A percentile compares a stretch with the other conserved stretches of the same genome.
Evolutionary conservation across 768 basidiomycete genomes (phyloP).

Genomic region (Nevesoporus exiguus): DNA sequence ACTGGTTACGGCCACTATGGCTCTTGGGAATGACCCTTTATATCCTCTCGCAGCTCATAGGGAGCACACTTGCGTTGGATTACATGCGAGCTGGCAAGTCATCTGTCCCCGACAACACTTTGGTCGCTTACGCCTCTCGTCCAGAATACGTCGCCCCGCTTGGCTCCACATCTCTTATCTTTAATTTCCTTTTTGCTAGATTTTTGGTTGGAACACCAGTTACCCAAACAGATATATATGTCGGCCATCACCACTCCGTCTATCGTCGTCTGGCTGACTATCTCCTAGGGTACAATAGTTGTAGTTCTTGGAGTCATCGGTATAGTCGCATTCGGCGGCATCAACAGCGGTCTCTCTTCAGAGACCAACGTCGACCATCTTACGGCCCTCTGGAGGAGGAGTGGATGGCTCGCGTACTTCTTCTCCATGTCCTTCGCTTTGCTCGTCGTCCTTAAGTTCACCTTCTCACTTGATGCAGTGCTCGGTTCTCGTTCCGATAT

Average conservation of each 20-base stretch:
- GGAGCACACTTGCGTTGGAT: conserved; percentile 81
- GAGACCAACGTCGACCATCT: conserved; percentile 75
- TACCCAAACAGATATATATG: conserved; percentile 78
- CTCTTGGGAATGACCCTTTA: conserved; percentile 91
- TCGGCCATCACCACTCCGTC: conserved; percentile 33
- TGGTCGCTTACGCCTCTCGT: conserved; percentile 13
- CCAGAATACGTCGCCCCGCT: conserved; percentile 94
- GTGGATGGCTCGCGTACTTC: conserved; percentile 91
- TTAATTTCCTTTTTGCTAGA: conserved; percentile 94
- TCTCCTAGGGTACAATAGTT: conserved; percentile 67
- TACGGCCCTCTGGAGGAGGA: conserved; percentile 79
- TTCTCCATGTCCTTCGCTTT: conserved; percentile 73
- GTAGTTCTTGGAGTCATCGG: conserved; percentile 84
- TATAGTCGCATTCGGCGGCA: conserved; percentile 82
- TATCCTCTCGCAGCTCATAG: conserved; percentile 84
- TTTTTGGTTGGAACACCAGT: conserved; percentile 86
- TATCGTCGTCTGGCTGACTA: background rate
- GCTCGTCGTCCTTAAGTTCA: conserved; percentile 60
- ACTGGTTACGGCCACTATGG: conserved; percentile 87
- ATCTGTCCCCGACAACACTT: background rate
- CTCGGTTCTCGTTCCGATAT: conserved; percentile 69
- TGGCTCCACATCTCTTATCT: conserved; percentile 89
- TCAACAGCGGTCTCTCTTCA: conserved; percentile 72
- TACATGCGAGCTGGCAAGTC: conserved; percentile 79
- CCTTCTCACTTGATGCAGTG: conserved; percentile 69